Evolutionary conservation across 306 rosid species (phyloP).

Genomic region (Parietaria judaica): DNA sequence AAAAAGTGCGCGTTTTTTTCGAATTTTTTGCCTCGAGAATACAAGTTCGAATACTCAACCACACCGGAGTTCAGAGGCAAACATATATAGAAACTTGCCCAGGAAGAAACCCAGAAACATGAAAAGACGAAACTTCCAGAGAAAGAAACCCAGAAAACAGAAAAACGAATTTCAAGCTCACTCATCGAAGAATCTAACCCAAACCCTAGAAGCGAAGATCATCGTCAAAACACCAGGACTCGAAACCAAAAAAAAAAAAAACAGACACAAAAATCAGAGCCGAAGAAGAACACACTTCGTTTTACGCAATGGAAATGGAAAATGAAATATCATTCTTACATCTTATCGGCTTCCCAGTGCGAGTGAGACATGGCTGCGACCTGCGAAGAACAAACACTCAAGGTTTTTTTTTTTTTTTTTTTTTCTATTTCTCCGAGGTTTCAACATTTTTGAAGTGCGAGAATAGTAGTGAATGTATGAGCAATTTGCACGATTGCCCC

Average conservation of each 20-base stretch:
- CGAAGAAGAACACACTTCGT: neutral
- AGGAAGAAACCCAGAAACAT: neutral
- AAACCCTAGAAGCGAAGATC: constrained; percentile 18
- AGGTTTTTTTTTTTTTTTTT: no score
- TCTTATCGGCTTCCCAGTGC: constrained; percentile 52
- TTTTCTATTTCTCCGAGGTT: no score
- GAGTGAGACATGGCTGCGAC: constrained; percentile 40
- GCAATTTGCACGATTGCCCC: no score
- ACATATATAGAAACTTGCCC: neutral
- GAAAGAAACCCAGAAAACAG: neutral
- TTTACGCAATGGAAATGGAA: neutral
- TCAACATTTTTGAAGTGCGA: no score
- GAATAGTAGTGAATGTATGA: no score
- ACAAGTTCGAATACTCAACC: neutral
- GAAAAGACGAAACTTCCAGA: constrained; percentile 4
- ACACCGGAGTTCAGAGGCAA: neutral
- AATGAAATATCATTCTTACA: constrained; percentile 21
- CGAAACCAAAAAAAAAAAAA: neutral
- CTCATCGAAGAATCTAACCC: neutral
- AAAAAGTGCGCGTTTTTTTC: neutral
- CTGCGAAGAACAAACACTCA: neutral
- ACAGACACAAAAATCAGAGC: neutral
- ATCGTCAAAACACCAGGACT: neutral
- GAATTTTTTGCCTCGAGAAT: neutral
- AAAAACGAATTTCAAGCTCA: no score